Evolutionary conservation across 805 yeast species (phyloP).

Genomic region (Cyberlindnera mississippiensis): DNA sequence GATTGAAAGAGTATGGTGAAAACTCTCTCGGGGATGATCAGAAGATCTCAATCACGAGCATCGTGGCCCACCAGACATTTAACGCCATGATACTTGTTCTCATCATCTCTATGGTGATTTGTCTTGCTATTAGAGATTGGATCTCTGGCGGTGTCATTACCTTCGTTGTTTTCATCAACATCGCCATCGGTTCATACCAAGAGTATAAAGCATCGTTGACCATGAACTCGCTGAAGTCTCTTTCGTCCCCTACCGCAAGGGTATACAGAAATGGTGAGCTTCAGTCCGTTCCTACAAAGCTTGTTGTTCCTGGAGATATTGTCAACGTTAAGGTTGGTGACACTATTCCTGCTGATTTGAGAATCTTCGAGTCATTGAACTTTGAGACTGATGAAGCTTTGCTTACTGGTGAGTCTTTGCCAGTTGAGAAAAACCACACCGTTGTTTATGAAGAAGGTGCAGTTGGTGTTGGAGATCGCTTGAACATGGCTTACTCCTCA

Average conservation of each 20-base stretch:
- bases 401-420: constrained; percentile 63
- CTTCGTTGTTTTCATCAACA: constrained; percentile 60
- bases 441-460: constrained; percentile 34
- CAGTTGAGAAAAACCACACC: constrained; percentile 50
- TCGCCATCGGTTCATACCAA: constrained; percentile 64
- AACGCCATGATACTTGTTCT: constrained; percentile 79
- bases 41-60: constrained; percentile 48
- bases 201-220: constrained; percentile 75
- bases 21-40: constrained; percentile 60
- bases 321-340: constrained; percentile 65
- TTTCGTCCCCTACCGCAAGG: constrained; percentile 68
- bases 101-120: constrained; percentile 63
- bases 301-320: constrained; percentile 72
- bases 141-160: constrained; percentile 80
- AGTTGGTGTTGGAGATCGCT: constrained; percentile 68
- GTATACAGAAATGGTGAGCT: constrained; percentile 61
- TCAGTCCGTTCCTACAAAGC: constrained; percentile 52
- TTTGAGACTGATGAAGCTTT: constrained; percentile 71
- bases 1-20: constrained; percentile 42
- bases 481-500: constrained; percentile 68
- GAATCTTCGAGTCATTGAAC: constrained; percentile 54
- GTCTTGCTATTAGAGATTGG: constrained; percentile 73
- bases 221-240: constrained; percentile 65
- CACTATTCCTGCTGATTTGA: constrained; percentile 70
- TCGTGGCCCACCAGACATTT: constrained; percentile 61